A percentile compares a stretch with the other conserved stretches of the same genome.
Conservation (phyloP, 495 filamentous ascomycete genomes). For the Copromyces sp. region DNA sequence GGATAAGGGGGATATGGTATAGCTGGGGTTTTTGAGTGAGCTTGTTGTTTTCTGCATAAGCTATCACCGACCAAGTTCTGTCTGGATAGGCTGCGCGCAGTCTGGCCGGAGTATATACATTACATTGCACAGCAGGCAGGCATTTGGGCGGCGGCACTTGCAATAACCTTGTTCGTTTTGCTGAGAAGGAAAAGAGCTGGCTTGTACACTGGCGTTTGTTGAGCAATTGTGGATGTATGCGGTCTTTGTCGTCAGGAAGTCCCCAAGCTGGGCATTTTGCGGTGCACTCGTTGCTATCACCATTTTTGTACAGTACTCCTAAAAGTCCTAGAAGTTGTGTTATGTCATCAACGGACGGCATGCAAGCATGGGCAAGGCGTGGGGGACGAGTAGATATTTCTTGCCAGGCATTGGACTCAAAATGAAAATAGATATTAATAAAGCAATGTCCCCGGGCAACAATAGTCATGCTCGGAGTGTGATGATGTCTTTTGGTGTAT, state of each 20-base stretch:
- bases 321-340: neutral
- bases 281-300: neutral
- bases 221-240: neutral
- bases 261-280: neutral
- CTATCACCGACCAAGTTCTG: neutral
- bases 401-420: neutral
- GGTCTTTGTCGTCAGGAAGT: neutral
- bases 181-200: neutral
- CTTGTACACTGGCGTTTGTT: neutral
- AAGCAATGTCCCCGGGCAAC: neutral
- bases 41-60: neutral
- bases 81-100: neutral
- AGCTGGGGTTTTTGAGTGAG: neutral
- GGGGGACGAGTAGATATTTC: neutral
- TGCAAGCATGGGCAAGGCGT: neutral
- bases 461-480: neutral
- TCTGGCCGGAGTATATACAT: neutral
- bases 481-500: neutral
- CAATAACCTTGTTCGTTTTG: neutral
- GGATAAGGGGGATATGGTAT: conserved; percentile 21
- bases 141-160: neutral
- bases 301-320: neutral
- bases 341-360: neutral
- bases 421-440: neutral
- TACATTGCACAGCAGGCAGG: neutral